Evolutionary conservation across 2,329 filamentous ascomycete genomes (phyloP).

Genomic region (Phaeophleospora eucalypticola): DNA sequence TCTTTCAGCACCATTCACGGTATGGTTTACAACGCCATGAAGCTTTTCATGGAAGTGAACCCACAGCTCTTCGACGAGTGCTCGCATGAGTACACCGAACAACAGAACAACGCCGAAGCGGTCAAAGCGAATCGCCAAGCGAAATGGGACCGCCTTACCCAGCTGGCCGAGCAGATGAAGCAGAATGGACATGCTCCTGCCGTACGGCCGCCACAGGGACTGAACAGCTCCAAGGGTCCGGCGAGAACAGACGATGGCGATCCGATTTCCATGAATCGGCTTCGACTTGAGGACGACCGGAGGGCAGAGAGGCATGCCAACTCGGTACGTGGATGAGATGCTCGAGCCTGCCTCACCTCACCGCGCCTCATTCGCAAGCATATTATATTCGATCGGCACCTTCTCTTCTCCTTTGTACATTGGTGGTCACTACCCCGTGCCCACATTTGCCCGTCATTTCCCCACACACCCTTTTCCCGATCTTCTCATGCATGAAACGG

Average conservation of each 20-base stretch:
- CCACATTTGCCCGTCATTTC: slow-evolving; percentile 2
- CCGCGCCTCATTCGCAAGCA: slow-evolving; percentile 16
- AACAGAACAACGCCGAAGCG: slow-evolving; percentile 86
- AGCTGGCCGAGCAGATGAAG: slow-evolving; percentile 61
- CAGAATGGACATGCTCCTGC: slow-evolving; percentile 26
- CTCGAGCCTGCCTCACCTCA: slow-evolving; percentile 16
- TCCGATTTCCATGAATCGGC: slow-evolving; percentile 73
- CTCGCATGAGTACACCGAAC: slow-evolving; percentile 95
- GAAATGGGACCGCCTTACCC: slow-evolving; percentile 82
- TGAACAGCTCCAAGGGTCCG: slow-evolving; percentile 33
- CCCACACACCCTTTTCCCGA: not conserved
- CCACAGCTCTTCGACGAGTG: slow-evolving; percentile 98
- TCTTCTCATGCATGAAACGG: slow-evolving; percentile 12
- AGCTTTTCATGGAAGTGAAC: slow-evolving; percentile 99
- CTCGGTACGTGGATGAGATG: slow-evolving; percentile 35
- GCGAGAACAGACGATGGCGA: slow-evolving; percentile 68
- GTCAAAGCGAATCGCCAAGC: slow-evolving; percentile 76
- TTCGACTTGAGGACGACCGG: slow-evolving; percentile 82
- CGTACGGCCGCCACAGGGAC: slow-evolving; percentile 29
- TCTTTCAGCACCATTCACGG: slow-evolving; percentile 84
- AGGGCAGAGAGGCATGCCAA: slow-evolving; percentile 39
- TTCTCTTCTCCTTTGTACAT: slow-evolving; percentile 16
- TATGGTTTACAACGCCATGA: slow-evolving; percentile 99
- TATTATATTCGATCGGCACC: not conserved
- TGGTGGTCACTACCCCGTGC: slow-evolving; percentile 4